Percentiles rank a stretch among this genome's conserved stretches.
These are phyloP conservation scores for Termitomyces sp. DNA, from an alignment of 768 basidiomycete species.

Conservation along the genomic window DNA sequence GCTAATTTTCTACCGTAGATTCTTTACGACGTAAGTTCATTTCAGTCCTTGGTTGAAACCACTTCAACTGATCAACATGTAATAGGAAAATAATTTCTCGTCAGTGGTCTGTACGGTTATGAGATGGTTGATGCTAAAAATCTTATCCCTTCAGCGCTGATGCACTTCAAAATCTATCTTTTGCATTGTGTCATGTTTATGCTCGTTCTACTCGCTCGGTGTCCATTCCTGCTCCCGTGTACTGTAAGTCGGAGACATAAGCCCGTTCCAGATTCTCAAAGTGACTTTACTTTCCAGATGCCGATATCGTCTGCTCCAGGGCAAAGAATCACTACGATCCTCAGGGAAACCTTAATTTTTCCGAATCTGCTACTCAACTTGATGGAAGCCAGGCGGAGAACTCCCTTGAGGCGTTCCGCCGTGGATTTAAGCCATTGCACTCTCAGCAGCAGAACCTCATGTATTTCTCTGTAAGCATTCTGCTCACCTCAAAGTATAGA, in stretches of 20 bases:
- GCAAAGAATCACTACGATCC: constrained; percentile 82
- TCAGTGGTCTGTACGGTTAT: constrained; percentile 17
- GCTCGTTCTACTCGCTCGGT: constrained; percentile 77
- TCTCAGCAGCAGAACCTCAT: constrained; percentile 43
- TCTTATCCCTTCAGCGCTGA: constrained; percentile 37
- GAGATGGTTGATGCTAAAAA: background rate
- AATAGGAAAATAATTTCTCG: constrained; percentile 56
- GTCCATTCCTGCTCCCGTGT: constrained; percentile 79
- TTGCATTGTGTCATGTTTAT: constrained; percentile 51
- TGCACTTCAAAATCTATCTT: constrained; percentile 60
- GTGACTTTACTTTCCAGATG: constrained; percentile 9
- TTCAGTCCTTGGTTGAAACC: background rate
- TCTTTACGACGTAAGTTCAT: constrained; percentile 34
- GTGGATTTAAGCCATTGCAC: constrained; percentile 54
- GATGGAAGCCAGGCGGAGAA: constrained; percentile 35
- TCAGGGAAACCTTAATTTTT: constrained; percentile 47
- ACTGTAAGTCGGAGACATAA: constrained; percentile 46
- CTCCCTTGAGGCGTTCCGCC: constrained; percentile 43
- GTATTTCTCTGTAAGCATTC: constrained; percentile 34
- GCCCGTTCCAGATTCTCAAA: background rate
- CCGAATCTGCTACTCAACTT: constrained; percentile 50
- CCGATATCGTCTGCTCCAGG: constrained; percentile 52
- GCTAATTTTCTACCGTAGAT: constrained; percentile 22
- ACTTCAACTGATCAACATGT: background rate
- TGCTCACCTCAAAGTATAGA: background rate